These are phyloP conservation scores for Lachnellula cervina DNA, from an alignment of 2,329 filamentous ascomycete species.

Conservation along the genomic window DNA sequence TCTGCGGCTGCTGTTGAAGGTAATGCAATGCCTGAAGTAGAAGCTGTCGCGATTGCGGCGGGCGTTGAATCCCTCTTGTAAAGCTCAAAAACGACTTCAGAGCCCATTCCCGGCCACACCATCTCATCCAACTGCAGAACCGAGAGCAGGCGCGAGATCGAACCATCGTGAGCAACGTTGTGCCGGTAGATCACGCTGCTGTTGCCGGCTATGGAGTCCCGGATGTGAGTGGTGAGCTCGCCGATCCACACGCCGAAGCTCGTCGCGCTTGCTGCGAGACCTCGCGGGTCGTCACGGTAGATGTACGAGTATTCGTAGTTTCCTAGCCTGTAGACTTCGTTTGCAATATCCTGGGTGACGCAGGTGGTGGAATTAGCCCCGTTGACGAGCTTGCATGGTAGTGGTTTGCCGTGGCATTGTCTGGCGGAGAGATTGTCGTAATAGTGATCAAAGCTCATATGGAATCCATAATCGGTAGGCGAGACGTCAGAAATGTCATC, in stretches of 20 bases:
- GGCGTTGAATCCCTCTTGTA: slow-evolving; percentile 42
- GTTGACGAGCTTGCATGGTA: slow-evolving; percentile 59
- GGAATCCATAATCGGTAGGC: slow-evolving; percentile 54
- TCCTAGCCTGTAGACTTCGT: slow-evolving; percentile 69
- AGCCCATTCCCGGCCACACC: slow-evolving; percentile 83
- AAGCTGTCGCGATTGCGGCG: slow-evolving; percentile 12
- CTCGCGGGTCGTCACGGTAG: slow-evolving; percentile 61
- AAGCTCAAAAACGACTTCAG: slow-evolving; percentile 73
- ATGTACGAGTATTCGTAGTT: slow-evolving; percentile 78
- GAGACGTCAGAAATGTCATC: slow-evolving; percentile 66
- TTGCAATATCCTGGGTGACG: slow-evolving; percentile 56
- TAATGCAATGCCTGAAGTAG: slow-evolving; percentile 14
- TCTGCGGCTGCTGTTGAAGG: slow-evolving; percentile 7
- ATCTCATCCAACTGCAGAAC: slow-evolving; percentile 69
- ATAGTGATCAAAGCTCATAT: slow-evolving; percentile 73
- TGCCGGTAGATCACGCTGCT: slow-evolving; percentile 56
- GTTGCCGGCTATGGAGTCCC: slow-evolving; percentile 43
- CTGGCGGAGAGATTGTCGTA: slow-evolving; percentile 78
- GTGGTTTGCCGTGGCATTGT: slow-evolving; percentile 67
- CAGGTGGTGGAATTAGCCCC: slow-evolving; percentile 49
- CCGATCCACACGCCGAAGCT: slow-evolving; percentile 70
- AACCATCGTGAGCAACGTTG: slow-evolving; percentile 78
- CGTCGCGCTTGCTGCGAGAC: slow-evolving; percentile 56
- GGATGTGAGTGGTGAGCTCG: slow-evolving; percentile 63
- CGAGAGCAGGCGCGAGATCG: slow-evolving; percentile 59